Base-by-base conservation (phyloP, 108 stramenopile genomes). In the Pseudonitzschia pungens region DNA sequence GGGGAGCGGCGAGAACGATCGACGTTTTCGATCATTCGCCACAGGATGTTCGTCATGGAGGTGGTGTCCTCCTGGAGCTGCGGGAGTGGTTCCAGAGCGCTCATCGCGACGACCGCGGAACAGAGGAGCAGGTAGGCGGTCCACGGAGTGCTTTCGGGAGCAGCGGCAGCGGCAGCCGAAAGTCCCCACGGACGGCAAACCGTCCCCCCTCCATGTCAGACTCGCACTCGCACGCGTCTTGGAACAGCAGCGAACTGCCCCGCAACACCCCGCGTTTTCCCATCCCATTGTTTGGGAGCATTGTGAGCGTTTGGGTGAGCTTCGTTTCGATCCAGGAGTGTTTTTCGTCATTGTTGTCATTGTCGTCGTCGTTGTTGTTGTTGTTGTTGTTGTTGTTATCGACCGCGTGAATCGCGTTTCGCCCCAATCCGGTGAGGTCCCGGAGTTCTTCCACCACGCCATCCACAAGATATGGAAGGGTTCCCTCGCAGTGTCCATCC, bases 21-120 rank as follows among this genome's bases (percentile, higher is more conserved):
- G 72, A 57, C 22, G 90, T 87, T 15, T n/a, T 73, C 79, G 28
- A 21, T 57, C 43, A 84, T 77, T 29, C 86, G 51, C 90, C 90
- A 91, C 21, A 77, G 75, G 45, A 84, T 53, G 58, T 91, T 91
- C 77, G 88, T 80, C 29, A 65, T 65, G 0, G 80, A 45, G 16
- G 78, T 62, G 0, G 86, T 85, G 42, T 70, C 76, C 12, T 63
- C 77, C 81, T 88, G 84, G 31, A 88, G 66, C 32, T 83, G 68
- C 0, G 88, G 69, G 22, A 84, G 66, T 0, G 85, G 84, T n/a
- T 86, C 87, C 51, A 85, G 71, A 21, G 80, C 69, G n/a, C 82
- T 75, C 4, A 88, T 52, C n/a, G 86, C 80, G 27, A 91, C 44
- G 2, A 91, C 74, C 2, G 85, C 85, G 14, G 57, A 31, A 0